Percentiles rank a stretch among this genome's conserved stretches.
These are phyloP conservation scores for Crataegus laevigata DNA, from an alignment of 306 rosid species.

Conservation along the genomic window DNA sequence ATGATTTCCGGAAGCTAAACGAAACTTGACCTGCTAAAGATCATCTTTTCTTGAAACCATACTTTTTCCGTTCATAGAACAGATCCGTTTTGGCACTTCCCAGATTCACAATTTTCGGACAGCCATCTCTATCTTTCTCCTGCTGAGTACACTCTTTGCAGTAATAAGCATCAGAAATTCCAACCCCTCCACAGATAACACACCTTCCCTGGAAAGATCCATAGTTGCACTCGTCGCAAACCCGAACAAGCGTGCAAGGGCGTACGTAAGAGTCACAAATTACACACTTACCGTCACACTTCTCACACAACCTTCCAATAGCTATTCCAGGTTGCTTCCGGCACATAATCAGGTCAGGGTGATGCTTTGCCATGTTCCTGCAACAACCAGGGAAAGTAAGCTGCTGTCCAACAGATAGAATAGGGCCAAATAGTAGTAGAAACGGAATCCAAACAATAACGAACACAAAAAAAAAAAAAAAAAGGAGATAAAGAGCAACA, in stretches of 20 bases:
- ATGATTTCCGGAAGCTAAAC: background rate
- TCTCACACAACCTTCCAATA: slow-evolving; percentile 66
- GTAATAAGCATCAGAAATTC: slow-evolving; percentile 91
- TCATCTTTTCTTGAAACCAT: slow-evolving; percentile 94
- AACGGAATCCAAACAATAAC: background rate
- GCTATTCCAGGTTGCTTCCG: slow-evolving; percentile 82
- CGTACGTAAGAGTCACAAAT: slow-evolving; percentile 71
- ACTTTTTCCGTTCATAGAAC: slow-evolving; percentile 86
- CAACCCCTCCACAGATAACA: slow-evolving; percentile 92
- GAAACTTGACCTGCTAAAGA: background rate
- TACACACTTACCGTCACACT: slow-evolving; percentile 80
- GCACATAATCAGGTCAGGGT: slow-evolving; percentile 74
- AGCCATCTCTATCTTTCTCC: slow-evolving; percentile 97
- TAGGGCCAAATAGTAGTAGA: background rate
- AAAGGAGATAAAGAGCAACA: background rate
- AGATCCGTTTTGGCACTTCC: slow-evolving; percentile 90
- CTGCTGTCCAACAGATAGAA: background rate
- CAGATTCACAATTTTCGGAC: slow-evolving; percentile 87
- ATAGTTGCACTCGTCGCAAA: slow-evolving; percentile 56
- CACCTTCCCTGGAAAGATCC: slow-evolving; percentile 83
- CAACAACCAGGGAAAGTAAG: background rate
- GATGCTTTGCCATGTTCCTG: background rate
- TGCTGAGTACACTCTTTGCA: slow-evolving; percentile 98
- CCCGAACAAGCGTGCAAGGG: slow-evolving; percentile 68
- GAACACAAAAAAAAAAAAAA: too few species aligned